Base-by-base conservation (phyloP, 129 eudicot species). In the Pittosporum tobira region DNA sequence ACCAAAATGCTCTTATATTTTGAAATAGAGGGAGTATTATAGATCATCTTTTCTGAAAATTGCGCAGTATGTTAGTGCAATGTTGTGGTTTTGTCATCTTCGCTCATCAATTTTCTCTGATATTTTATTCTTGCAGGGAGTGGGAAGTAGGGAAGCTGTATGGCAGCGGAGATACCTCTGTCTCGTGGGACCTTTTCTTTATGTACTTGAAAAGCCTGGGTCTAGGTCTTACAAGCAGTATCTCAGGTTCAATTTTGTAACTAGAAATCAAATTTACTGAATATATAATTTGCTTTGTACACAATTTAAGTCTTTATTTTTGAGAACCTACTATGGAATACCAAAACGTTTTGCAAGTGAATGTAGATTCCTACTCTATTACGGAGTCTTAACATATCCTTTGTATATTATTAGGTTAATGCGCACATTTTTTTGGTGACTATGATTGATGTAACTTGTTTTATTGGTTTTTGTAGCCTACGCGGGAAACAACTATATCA, bases 141-240 rank as follows among this genome's bases (percentile, higher is more conserved):
- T 93, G 37, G 99, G 88, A 70, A 80, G 73, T 74, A 79, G 96
- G 81, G 99, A 93, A 65, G 96, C 99, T 69, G 88, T 93, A 21
- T 93, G 99, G 99, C 83, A 93, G 70, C 79, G 82, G 53, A 79
- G 96, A 81, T 93, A 87, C 74, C 62, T 93, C 47, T 84, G 99
- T 65, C 76, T 93, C 49, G 96, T 87, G 62, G 99, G 99, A 62
- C 88, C 94, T 40, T 87, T 79, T 18, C 85, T 93, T 55, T 93
- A 93, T 73, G 71, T 77, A 64, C 93, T 93, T 57, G 96, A 93
- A 57, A 78, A 65, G 44, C 96, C 99, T 45, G 88, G 82, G 10
- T 79, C 96, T 53, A 81, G 78, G 72, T 71, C 86, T 9, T 93
- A 93, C 79, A 84, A 84, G 70, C 96, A 81, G 47, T 84, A 74